These are phyloP conservation scores for Neurospora hispaniola DNA, from an alignment of 495 filamentous ascomycete genomes.

Conservation along the genomic window DNA sequence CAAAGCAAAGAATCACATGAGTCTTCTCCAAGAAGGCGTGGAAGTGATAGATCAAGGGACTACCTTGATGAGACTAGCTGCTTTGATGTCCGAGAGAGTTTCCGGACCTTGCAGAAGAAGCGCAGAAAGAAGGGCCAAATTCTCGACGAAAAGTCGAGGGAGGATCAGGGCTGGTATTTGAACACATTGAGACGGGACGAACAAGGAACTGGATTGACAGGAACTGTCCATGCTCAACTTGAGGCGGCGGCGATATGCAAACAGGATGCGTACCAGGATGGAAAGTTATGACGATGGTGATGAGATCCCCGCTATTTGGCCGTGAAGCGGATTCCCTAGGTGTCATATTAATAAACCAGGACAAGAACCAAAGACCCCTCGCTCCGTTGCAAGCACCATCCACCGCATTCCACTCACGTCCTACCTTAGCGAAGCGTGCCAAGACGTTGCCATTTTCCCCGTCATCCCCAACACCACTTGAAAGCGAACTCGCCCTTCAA, in stretches of 20 bases:
- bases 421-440: neutral
- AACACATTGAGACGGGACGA: neutral
- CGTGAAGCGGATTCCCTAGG: neutral
- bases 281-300: neutral
- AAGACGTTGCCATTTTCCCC: neutral
- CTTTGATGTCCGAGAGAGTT: neutral
- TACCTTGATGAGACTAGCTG: neutral
- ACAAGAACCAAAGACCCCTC: neutral
- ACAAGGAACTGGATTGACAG: neutral
- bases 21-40: neutral
- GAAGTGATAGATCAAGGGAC: neutral
- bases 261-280: neutral
- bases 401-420: neutral
- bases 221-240: neutral
- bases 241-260: neutral
- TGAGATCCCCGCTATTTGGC: neutral
- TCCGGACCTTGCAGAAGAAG: neutral
- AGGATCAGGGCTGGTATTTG: neutral
- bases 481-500: neutral
- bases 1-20: neutral
- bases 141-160: neutral
- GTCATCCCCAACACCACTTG: neutral
- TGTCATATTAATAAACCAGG: neutral
- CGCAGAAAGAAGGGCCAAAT: neutral
- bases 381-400: neutral